These are phyloP conservation scores for Quercus aquifolioides DNA, from an alignment of 306 rosid genomes.

Conservation along the genomic window DNA sequence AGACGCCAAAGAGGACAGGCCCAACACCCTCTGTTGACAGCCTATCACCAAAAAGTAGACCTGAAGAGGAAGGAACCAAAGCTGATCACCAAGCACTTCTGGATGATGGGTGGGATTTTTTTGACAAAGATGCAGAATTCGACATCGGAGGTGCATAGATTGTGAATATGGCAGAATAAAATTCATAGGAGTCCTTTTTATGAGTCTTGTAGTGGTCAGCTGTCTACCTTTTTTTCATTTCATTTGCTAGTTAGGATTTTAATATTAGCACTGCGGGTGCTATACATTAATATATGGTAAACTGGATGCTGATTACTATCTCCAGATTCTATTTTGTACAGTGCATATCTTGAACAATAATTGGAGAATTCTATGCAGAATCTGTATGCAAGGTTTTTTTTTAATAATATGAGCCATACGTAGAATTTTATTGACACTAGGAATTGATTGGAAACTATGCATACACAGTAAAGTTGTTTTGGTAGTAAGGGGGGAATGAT, in stretches of 20 bases:
- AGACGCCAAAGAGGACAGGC: slow-evolving; percentile 19
- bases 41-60: slow-evolving; percentile 14
- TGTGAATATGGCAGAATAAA: slow-evolving; percentile 26
- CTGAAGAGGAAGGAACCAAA: slow-evolving; percentile 23
- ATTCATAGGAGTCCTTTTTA: background rate
- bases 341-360: background rate
- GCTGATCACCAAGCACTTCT: slow-evolving; percentile 40
- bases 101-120: slow-evolving; percentile 78
- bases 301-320: background rate
- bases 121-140: slow-evolving; percentile 36
- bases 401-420: too few species aligned
- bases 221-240: background rate
- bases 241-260: background rate
- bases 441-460: too few species aligned
- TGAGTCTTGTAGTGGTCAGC: background rate
- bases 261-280: background rate
- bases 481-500: background rate
- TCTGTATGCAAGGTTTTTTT: background rate
- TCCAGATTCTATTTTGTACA: slow-evolving; percentile 22
- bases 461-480: background rate
- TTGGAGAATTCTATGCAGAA: background rate
- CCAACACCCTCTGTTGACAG: slow-evolving; percentile 25
- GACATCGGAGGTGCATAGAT: background rate
- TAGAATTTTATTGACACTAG: too few species aligned
- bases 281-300: background rate